Percentiles rank a stretch among this genome's conserved stretches.
Evolutionary conservation across 768 basidiomycete species (phyloP).

Genomic region (Sutorius australiensis): DNA sequence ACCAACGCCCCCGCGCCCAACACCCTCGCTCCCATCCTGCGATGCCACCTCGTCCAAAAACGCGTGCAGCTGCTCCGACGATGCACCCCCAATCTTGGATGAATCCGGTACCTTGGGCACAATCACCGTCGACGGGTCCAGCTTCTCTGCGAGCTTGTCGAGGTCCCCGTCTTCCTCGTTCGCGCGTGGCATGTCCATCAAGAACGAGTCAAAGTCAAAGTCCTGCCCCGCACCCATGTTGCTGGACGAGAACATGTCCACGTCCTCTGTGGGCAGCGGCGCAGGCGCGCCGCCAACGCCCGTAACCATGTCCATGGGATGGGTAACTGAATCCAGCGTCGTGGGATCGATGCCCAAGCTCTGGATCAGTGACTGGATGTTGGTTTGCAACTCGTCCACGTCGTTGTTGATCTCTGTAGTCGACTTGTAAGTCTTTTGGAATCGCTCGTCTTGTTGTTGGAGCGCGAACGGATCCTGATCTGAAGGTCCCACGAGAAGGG

Average conservation of each 20-base stretch:
- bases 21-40: slow-evolving; percentile 23
- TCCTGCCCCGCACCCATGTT: slow-evolving; percentile 11
- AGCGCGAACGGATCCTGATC: slow-evolving; percentile 32
- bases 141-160: slow-evolving; percentile 33
- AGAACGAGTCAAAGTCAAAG: slow-evolving; percentile 40
- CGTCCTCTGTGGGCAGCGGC: background rate
- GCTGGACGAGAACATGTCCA: slow-evolving; percentile 20
- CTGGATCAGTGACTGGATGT: slow-evolving; percentile 69
- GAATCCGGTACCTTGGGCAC: slow-evolving; percentile 24
- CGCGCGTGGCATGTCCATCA: slow-evolving; percentile 37
- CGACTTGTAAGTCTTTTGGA: slow-evolving; percentile 56
- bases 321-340: slow-evolving; percentile 13
- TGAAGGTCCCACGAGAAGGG: slow-evolving; percentile 22
- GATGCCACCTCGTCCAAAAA: slow-evolving; percentile 43
- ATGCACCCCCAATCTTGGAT: slow-evolving; percentile 29
- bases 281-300: slow-evolving; percentile 10
- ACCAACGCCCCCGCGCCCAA: background rate
- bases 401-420: slow-evolving; percentile 67
- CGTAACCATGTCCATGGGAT: slow-evolving; percentile 4
- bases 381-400: slow-evolving; percentile 64
- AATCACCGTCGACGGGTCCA: slow-evolving; percentile 33
- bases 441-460: slow-evolving; percentile 38
- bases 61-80: slow-evolving; percentile 38
- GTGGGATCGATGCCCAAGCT: slow-evolving; percentile 62
- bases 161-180: slow-evolving; percentile 28